Evolutionary conservation across 768 basidiomycete species (phyloP), one percentile per base, ranked within the genome.

Genomic region (Leccinum boreale): DNA sequence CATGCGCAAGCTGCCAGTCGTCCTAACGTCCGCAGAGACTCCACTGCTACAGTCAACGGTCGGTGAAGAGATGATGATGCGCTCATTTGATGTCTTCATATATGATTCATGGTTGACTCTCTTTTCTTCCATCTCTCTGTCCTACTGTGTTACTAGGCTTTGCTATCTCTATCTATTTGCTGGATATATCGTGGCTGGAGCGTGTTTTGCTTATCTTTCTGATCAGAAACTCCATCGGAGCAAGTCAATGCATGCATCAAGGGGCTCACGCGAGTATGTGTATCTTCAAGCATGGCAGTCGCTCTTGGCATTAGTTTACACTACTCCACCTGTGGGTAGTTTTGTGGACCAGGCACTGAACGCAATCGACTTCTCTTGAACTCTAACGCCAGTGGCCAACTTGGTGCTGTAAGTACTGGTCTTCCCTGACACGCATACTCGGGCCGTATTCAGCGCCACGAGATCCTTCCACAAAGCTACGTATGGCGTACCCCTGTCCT

Each of bases 31-130:
- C 77, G 85, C 60, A 79, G 86, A 73, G 87, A 90, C 64, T 89
- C 89, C 10, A 78, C 81, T 24, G 84, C 86, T 51, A 89, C 87
- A 21, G 77, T 89, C 58, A 90, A 89, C 65, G 89, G 88, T 24
- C 76, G 76, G 58, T 81, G 67, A 76, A 58, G 61, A 61, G 47
- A 52, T 66, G 60, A 57, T 49, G 55, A 53, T 46, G 58, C 53
- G 36, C 29, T 44, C 28, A 47, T 29, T 55, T 51, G 49, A 53
- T 36, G 29, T 31, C 28, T 47, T 33, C 23, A 42, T 54, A 59
- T 54, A 57, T 50, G 51, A 63, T 52, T 57, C 33, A 26, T 62
- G 52, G 48, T 58, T 52, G 47, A 52, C 45, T 57, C 48, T 57
- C 48, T 57, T 28, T 47, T 28, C 39, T 35, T 50, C 23, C 53